phyloP scores from a whole-genome alignment of 2,329 filamentous ascomycete species.

The Exophiala calicioides region DNA sequence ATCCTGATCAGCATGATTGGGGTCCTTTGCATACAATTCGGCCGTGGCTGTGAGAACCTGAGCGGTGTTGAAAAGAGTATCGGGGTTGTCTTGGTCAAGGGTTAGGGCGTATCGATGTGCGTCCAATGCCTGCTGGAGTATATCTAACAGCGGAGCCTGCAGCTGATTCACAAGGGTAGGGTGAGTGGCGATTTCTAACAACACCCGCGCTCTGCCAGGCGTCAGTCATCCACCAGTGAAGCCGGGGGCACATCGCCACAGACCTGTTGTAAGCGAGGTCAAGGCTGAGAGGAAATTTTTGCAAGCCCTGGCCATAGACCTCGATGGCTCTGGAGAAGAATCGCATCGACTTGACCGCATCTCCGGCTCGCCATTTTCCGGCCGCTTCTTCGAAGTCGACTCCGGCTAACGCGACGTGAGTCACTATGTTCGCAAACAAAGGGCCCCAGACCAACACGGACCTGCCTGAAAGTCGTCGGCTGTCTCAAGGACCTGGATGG shows the following conservation, averaged over 20 bases:
- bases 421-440: not conserved
- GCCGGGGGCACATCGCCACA: conserved; percentile 30
- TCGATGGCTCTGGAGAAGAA: conserved; percentile 64
- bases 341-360: conserved; percentile 64
- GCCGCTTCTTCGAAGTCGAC: conserved; percentile 71
- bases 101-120: conserved; percentile 64
- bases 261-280: conserved; percentile 76
- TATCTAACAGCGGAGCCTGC: conserved; percentile 54
- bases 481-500: conserved; percentile 55
- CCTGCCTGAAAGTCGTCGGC: conserved; percentile 69
- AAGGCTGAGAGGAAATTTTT: conserved; percentile 62
- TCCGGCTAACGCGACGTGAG: conserved; percentile 47
- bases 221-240: conserved; percentile 10
- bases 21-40: conserved; percentile 58
- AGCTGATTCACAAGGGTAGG: conserved; percentile 61
- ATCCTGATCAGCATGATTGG: conserved; percentile 47
- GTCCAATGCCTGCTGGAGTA: conserved; percentile 61
- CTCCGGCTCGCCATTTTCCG: conserved; percentile 73
- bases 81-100: conserved; percentile 63
- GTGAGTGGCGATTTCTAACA: conserved; percentile 70
- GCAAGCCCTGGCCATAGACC: conserved; percentile 64
- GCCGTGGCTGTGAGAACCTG: conserved; percentile 68
- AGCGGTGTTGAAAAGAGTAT: conserved; percentile 70
- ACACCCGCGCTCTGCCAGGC: conserved; percentile 60
- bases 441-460: conserved; percentile 32